Evolutionary conservation across 176 grass and related monocot genomes (phyloP), one percentile per base, ranked within the genome.

Genomic region (Musa beccarii): DNA sequence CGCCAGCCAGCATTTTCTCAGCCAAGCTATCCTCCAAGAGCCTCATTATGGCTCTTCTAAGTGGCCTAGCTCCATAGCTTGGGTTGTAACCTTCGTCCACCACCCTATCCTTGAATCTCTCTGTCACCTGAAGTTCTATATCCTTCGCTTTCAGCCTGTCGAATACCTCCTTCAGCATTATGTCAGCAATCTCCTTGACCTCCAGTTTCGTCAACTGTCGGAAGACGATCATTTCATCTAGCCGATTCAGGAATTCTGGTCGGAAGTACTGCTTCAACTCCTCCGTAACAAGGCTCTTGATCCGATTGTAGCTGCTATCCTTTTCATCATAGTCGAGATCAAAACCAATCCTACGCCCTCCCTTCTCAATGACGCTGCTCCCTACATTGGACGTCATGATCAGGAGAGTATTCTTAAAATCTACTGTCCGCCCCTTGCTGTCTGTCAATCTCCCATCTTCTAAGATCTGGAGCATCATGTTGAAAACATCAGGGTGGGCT

Each of bases 381-480:
- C 66, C 66, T 2, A 69, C 14, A 16, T 69, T 69, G 66, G 66
- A 69, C 28, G 66, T 69, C 25, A 68, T 68, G 13, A 69, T 69
- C 14, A 49, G 21, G 66, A 69, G 66, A 13, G 66, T 69, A 16
- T 97, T 97, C 77, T 97, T 97, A 72, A 97, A 97, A 78, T 97
- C 90, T 65, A 97, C 93, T 4, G 93, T 93, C 24, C 90, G 84
- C 0, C 93, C 90, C 78, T 93, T 97, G 78, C 87, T 93, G 78
- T 97, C 93, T 23, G 93, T 97, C 72, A 97, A 77, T 66, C 94
- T 93, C 9, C 94, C 94, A 68, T 98, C 94, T 84, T 98, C 94
- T 64, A 98, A 83, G 63, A 98, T 98, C 76, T 98, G 94, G 85
- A 98, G 93, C 93, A 97, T 97, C 93, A 97, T 97, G 64, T 97